Conservation (phyloP, 1,284 basidiomycete species). For the Pseudozyma sp. region DNA sequence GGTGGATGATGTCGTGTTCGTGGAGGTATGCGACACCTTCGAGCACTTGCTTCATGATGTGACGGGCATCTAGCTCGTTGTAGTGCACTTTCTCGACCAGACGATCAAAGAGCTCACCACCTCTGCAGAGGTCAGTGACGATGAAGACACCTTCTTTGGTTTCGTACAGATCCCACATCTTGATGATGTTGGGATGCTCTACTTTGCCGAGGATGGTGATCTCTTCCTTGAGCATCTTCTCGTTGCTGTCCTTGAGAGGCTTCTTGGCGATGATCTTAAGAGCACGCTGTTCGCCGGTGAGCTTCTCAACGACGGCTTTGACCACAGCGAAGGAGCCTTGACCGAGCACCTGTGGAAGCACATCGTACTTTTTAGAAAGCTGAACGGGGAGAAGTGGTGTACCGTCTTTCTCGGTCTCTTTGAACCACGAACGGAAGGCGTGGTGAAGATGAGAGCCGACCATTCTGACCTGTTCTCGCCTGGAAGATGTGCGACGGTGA, state of each 20-base stretch:
- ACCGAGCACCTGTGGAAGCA: constrained; percentile 54
- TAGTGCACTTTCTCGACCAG: constrained; percentile 64
- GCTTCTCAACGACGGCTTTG: constrained; percentile 50
- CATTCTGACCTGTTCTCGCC: constrained; percentile 54
- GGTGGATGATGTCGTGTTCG: constrained; percentile 65
- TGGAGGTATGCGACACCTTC: constrained; percentile 65
- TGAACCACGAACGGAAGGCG: constrained; percentile 64
- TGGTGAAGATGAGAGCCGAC: constrained; percentile 61
- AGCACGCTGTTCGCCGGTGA: constrained; percentile 59
- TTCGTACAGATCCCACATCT: constrained; percentile 67
- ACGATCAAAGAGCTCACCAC: constrained; percentile 67
- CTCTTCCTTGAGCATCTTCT: constrained; percentile 65
- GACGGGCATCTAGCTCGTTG: constrained; percentile 65
- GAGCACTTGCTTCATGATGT: constrained; percentile 64
- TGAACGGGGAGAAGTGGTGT: constrained; percentile 57
- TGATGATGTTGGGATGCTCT: constrained; percentile 65
- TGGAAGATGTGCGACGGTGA: constrained; percentile 23
- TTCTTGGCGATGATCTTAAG: constrained; percentile 68
- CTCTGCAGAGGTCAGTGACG: constrained; percentile 66
- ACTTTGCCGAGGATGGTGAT: constrained; percentile 65
- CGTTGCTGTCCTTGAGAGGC: constrained; percentile 63
- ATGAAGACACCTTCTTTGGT: constrained; percentile 68
- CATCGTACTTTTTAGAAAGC: constrained; percentile 63
- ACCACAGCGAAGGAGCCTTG: constrained; percentile 67
- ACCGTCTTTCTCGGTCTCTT: constrained; percentile 62